These are phyloP conservation scores for Lactarius tabidus DNA, from an alignment of 768 basidiomycete species.

Conservation along the genomic window DNA sequence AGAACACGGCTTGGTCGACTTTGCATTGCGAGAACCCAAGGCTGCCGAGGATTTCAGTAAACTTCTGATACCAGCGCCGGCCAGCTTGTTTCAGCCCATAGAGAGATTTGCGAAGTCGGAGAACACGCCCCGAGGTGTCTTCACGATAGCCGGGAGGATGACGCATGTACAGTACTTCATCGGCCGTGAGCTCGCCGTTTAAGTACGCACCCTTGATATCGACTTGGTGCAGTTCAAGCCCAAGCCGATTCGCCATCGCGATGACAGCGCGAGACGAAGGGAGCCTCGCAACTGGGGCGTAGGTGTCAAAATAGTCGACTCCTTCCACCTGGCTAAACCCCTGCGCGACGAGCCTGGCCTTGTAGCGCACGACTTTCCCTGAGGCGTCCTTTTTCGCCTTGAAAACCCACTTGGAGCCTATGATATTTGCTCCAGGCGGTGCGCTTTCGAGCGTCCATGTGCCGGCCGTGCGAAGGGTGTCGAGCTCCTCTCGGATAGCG, in stretches of 20 bases:
- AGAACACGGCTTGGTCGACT: neutral
- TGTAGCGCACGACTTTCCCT: constrained; percentile 30
- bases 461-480: too few relatives aligned
- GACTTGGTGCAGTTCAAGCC: constrained; percentile 33
- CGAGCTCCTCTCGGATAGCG: too few relatives aligned
- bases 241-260: constrained; percentile 35
- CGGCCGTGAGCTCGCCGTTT: constrained; percentile 33
- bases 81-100: too few relatives aligned
- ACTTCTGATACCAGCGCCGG: too few relatives aligned
- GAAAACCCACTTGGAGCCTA: constrained; percentile 32
- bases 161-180: constrained; percentile 35
- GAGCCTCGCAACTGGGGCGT: constrained; percentile 26
- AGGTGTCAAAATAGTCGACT: constrained; percentile 33
- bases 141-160: too few relatives aligned
- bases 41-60: neutral
- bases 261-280: constrained; percentile 29
- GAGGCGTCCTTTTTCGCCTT: constrained; percentile 30
- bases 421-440: neutral
- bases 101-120: too few relatives aligned
- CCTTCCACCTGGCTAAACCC: constrained; percentile 36
- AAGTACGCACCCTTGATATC: constrained; percentile 44
- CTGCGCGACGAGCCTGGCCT: constrained; percentile 36
- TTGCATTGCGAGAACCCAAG: neutral
- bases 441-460: neutral
- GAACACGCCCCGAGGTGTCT: too few relatives aligned